Evolutionary conservation across 495 filamentous ascomycete species (phyloP).

Genomic region (Xylaria acuta): DNA sequence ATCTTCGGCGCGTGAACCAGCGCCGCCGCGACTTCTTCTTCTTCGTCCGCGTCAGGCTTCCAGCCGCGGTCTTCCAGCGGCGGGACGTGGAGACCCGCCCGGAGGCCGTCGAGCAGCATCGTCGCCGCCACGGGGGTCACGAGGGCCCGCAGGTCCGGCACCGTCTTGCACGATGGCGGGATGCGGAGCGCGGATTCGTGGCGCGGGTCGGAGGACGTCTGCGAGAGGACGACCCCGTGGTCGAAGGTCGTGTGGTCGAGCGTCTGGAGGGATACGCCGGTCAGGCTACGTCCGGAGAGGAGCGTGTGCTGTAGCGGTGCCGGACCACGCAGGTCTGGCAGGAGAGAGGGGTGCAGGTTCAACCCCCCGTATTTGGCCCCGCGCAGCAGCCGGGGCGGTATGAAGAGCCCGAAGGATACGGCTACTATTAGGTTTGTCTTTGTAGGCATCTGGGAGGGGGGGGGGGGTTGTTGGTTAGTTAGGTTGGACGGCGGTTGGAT

Average conservation of each 20-base stretch:
- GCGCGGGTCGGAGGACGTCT: slow-evolving; percentile 45
- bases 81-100: slow-evolving; percentile 67
- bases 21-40: no score
- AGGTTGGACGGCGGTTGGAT: not conserved
- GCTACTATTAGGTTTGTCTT: slow-evolving; percentile 84
- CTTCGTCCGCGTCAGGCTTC: slow-evolving; percentile 20
- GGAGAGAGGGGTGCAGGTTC: slow-evolving; percentile 93
- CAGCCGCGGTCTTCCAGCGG: slow-evolving; percentile 57
- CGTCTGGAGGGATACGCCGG: slow-evolving; percentile 85
- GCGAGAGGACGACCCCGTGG: slow-evolving; percentile 73
- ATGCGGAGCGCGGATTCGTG: slow-evolving; percentile 34
- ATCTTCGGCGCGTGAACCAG: slow-evolving; percentile 50
- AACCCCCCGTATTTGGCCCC: slow-evolving; percentile 79
- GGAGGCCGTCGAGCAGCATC: slow-evolving; percentile 67
- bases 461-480: slow-evolving; percentile 11
- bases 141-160: slow-evolving; percentile 35
- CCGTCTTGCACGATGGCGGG: slow-evolving; percentile 15
- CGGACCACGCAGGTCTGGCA: slow-evolving; percentile 79
- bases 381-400: slow-evolving; percentile 77
- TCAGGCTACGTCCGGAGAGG: slow-evolving; percentile 58
- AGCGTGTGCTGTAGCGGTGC: slow-evolving; percentile 83
- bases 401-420: slow-evolving; percentile 93
- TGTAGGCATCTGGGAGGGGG: slow-evolving; percentile 59
- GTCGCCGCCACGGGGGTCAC: slow-evolving; percentile 61
- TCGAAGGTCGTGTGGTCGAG: slow-evolving; percentile 79